Conservation (phyloP, 2,329 filamentous ascomycete species). For the Exophiala lecanii-corni region DNA sequence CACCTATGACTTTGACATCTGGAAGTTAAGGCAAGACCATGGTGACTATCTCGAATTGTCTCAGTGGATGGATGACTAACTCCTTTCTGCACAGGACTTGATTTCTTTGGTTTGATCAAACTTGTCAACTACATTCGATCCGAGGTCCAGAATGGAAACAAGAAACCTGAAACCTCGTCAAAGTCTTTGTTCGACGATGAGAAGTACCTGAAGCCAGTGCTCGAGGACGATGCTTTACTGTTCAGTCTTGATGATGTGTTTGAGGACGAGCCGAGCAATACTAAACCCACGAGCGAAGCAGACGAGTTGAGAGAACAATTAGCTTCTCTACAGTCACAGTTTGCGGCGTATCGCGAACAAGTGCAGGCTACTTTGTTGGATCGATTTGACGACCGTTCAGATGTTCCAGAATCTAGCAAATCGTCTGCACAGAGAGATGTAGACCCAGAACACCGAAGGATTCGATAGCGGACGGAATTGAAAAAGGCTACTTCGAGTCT, state of each 20-base stretch:
- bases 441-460: too few relatives aligned
- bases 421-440: too few relatives aligned
- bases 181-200: slow-evolving; percentile 67
- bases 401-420: slow-evolving; percentile 31
- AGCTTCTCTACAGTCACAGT: slow-evolving; percentile 56
- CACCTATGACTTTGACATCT: slow-evolving; percentile 63
- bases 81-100: slow-evolving; percentile 45
- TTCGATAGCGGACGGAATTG: slow-evolving; percentile 43
- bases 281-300: slow-evolving; percentile 43
- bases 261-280: slow-evolving; percentile 31
- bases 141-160: slow-evolving; percentile 43
- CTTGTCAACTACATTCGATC: slow-evolving; percentile 64
- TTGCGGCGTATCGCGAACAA: slow-evolving; percentile 60
- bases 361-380: slow-evolving; percentile 64
- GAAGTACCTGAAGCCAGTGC: slow-evolving; percentile 71
- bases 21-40: slow-evolving; percentile 51
- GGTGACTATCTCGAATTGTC: slow-evolving; percentile 34
- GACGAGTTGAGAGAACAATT: slow-evolving; percentile 60
- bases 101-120: slow-evolving; percentile 70
- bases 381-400: slow-evolving; percentile 54
- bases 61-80: slow-evolving; percentile 6
- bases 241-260: slow-evolving; percentile 79
- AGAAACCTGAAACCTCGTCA: slow-evolving; percentile 54
- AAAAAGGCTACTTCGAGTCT: slow-evolving; percentile 60
- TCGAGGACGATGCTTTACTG: slow-evolving; percentile 85